Conservation (phyloP, 169 alveolate genomes). For the Babesia gibsoni region DNA sequence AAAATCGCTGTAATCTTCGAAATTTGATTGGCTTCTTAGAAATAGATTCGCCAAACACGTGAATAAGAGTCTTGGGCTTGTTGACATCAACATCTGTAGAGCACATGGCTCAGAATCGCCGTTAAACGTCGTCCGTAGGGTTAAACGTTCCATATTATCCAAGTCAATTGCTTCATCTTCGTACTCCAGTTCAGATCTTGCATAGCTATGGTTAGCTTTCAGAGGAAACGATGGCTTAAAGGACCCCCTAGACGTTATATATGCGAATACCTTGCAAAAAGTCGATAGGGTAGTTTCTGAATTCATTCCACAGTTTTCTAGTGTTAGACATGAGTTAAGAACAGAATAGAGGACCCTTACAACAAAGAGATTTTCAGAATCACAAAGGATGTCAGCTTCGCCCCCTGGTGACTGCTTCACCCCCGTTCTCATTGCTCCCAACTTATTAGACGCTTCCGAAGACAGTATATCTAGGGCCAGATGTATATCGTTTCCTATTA, state of each 20-base stretch:
- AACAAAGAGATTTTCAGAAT: constrained; percentile 33
- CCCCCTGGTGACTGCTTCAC: background rate
- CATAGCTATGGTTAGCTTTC: background rate
- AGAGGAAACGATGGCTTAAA: constrained; percentile 46
- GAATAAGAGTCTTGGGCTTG: constrained; percentile 47
- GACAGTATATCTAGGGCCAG: constrained; percentile 28
- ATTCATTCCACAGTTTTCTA: constrained; percentile 46
- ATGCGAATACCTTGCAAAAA: constrained; percentile 37
- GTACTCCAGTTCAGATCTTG: constrained; percentile 10
- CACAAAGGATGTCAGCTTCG: background rate
- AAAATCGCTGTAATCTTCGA: background rate
- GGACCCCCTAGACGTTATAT: constrained; percentile 7
- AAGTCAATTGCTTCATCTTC: constrained; percentile 24
- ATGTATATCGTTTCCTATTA: constrained; percentile 23
- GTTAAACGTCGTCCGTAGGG: background rate
- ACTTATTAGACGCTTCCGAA: constrained; percentile 23
- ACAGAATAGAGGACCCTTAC: constrained; percentile 27
- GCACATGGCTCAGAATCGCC: background rate
- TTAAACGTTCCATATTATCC: constrained; percentile 19
- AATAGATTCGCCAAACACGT: constrained; percentile 36
- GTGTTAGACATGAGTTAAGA: constrained; percentile 42
- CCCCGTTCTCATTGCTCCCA: background rate
- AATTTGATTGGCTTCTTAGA: background rate
- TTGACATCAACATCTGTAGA: constrained; percentile 29
- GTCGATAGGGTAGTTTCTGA: background rate